These are phyloP conservation scores for Trichoderma pleuroti DNA, from an alignment of 2,329 filamentous ascomycete genomes.

Conservation along the genomic window DNA sequence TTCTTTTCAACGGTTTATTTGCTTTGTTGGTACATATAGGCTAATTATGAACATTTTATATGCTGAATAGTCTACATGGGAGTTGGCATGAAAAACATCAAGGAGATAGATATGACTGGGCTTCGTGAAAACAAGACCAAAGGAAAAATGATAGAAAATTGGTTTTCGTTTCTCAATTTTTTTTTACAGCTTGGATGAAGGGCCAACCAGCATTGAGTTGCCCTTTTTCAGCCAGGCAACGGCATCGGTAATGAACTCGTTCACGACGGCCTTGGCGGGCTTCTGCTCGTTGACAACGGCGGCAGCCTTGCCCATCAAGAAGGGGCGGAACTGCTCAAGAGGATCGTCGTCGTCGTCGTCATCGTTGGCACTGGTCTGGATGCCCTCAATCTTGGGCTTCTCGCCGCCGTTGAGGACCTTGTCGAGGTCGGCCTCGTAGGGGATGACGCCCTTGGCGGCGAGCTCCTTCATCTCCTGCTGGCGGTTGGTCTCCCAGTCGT, in stretches of 20 bases:
- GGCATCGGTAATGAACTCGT: conserved; percentile 87
- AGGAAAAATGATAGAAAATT: conserved; percentile 5
- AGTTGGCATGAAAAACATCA: conserved; percentile 16
- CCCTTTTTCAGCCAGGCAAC: conserved; percentile 66
- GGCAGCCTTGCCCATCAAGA: conserved; percentile 94
- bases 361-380: conserved; percentile 61
- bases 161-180: not conserved
- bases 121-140: conserved; percentile 1
- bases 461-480: conserved; percentile 87
- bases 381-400: conserved; percentile 57
- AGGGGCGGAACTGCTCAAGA: conserved; percentile 87
- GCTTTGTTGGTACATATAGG: conserved; percentile 6
- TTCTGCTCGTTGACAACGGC: conserved; percentile 93
- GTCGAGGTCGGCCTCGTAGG: conserved; percentile 92
- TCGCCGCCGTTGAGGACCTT: conserved; percentile 61
- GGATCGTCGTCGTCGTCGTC: conserved; percentile 71
- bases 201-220: conserved; percentile 55
- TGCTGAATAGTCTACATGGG: conserved; percentile 26
- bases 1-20: not conserved
- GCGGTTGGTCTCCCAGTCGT: conserved; percentile 94
- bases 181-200: conserved; percentile 59
- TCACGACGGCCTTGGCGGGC: conserved; percentile 84
- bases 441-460: conserved; percentile 82
- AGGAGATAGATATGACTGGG: conserved; percentile 15
- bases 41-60: conserved; percentile 14